Conservation (phyloP, 805 yeast species). For the Ogataea chonburiensis region DNA sequence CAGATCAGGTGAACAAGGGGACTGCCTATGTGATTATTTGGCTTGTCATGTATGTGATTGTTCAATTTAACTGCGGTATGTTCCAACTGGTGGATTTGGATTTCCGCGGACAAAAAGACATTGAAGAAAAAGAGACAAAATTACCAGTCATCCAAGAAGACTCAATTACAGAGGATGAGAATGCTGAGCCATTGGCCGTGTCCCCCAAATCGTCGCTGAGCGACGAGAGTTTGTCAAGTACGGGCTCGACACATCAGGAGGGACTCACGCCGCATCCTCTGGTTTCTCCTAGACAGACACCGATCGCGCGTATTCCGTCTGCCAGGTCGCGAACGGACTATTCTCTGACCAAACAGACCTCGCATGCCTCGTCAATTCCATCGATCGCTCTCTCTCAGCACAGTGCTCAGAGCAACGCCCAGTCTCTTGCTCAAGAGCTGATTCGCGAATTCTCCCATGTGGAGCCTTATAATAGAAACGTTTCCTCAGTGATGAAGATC, state of each 20-base stretch:
- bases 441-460: constrained; percentile 36
- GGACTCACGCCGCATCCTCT: constrained; percentile 19
- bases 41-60: constrained; percentile 49
- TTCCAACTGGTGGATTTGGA: constrained; percentile 51
- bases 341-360: constrained; percentile 2
- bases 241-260: constrained; percentile 2
- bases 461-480: constrained; percentile 34
- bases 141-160: constrained; percentile 1
- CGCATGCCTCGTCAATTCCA: constrained; percentile 8
- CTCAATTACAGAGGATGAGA: neutral
- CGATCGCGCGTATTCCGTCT: constrained; percentile 32
- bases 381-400: constrained; percentile 6
- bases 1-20: constrained; percentile 34
- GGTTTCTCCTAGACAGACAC: constrained; percentile 6
- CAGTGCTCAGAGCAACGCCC: constrained; percentile 13
- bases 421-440: constrained; percentile 30
- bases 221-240: constrained; percentile 17
- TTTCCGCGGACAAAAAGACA: constrained; percentile 36
- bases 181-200: neutral
- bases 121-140: constrained; percentile 9
- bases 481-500: constrained; percentile 30
- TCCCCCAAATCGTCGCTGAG: constrained; percentile 19
- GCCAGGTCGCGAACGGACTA: constrained; percentile 25
- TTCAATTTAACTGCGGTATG: constrained; percentile 53
- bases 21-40: constrained; percentile 57